Percentiles rank a stretch among this genome's conserved stretches.
phyloP scores from a whole-genome alignment of 1,284 basidiomycete species.

The Sanghuangporus weigelae region DNA sequence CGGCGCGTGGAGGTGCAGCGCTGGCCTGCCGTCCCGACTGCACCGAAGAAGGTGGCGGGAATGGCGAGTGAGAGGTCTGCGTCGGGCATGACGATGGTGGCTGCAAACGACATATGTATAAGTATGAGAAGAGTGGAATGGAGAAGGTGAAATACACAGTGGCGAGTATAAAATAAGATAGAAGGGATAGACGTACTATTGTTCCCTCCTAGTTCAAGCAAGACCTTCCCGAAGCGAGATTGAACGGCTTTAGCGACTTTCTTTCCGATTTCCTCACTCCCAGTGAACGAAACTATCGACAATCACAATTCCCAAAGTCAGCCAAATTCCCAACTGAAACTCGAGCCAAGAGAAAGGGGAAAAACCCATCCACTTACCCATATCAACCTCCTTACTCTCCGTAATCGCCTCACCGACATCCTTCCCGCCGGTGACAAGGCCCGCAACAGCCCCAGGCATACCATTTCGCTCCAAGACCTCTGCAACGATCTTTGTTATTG shows the following conservation, averaged over 20 bases:
- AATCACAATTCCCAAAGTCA: not conserved
- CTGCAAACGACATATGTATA: constrained; percentile 26
- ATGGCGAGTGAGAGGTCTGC: constrained; percentile 88
- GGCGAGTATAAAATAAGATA: not conserved
- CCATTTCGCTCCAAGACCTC: constrained; percentile 77
- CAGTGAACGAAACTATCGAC: constrained; percentile 82
- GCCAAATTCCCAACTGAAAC: not conserved
- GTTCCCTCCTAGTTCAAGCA: constrained; percentile 94
- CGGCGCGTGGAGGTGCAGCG: constrained; percentile 92
- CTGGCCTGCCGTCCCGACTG: constrained; percentile 92
- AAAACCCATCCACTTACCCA: constrained; percentile 41
- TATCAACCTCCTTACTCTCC: constrained; percentile 65
- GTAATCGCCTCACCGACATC: constrained; percentile 79
- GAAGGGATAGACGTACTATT: constrained; percentile 55
- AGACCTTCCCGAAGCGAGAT: constrained; percentile 76
- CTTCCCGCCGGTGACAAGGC: constrained; percentile 79
- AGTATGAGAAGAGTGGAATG: not conserved
- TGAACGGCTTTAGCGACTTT: constrained; percentile 80
- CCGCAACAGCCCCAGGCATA: constrained; percentile 78
- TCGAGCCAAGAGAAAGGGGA: not conserved
- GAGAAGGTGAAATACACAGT: not conserved
- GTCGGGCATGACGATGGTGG: constrained; percentile 88
- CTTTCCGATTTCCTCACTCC: constrained; percentile 83
- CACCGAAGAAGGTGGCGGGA: constrained; percentile 88
- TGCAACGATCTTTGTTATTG: constrained; percentile 81